Evolutionary conservation across 768 basidiomycete genomes (phyloP).

Genomic region (Amanita pseudoporphyria): DNA sequence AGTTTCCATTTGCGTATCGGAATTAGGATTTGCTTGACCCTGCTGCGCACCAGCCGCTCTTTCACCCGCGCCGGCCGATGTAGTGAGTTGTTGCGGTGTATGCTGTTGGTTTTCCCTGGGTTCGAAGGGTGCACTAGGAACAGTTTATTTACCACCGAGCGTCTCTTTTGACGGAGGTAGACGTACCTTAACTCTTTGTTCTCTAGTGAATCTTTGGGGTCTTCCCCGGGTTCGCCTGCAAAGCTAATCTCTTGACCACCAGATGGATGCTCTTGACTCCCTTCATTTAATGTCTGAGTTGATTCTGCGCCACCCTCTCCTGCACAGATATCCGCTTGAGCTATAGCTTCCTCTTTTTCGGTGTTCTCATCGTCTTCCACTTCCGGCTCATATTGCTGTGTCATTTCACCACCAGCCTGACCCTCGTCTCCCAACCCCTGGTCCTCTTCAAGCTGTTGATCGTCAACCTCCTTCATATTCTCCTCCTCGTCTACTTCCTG

Average conservation of each 20-base stretch:
- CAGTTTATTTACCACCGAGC: neutral
- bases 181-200: constrained; percentile 25
- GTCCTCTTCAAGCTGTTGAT: constrained; percentile 17
- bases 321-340: constrained; percentile 33
- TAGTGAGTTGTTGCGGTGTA: constrained; percentile 7
- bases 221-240: constrained; percentile 20
- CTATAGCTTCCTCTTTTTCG: constrained; percentile 22
- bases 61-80: constrained; percentile 18
- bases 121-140: neutral
- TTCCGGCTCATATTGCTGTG: constrained; percentile 20
- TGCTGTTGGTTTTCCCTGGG: neutral
- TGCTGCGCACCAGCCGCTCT: constrained; percentile 34
- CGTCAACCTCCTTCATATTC: constrained; percentile 23
- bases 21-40: constrained; percentile 30
- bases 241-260: constrained; percentile 23
- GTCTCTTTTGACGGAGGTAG: too few relatives aligned
- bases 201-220: neutral
- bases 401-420: constrained; percentile 21
- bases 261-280: constrained; percentile 21
- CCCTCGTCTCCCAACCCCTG: constrained; percentile 16
- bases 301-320: constrained; percentile 30
- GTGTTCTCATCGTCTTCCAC: constrained; percentile 21
- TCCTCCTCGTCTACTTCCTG: constrained; percentile 27
- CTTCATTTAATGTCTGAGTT: constrained; percentile 19
- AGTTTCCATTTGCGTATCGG: constrained; percentile 25